These are phyloP conservation scores for Asterella californica DNA, from an alignment of 225 moss, liverwort and hornwort genomes.

Conservation along the genomic window DNA sequence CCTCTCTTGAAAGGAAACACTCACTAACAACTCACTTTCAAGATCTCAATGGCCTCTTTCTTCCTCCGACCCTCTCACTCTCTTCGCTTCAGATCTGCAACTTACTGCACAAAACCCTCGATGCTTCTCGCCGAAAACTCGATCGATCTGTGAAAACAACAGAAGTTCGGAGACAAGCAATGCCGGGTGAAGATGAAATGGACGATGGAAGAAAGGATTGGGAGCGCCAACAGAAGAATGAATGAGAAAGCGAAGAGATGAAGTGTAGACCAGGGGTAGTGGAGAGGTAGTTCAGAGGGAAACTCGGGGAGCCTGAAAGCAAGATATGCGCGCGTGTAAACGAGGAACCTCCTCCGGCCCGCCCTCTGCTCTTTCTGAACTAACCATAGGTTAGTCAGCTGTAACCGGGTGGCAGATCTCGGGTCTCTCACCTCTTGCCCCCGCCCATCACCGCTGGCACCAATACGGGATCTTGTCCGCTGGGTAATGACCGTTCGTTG, in stretches of 20 bases:
- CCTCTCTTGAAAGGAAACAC: not conserved
- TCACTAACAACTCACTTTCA: not conserved
- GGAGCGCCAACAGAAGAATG: constrained; percentile 2
- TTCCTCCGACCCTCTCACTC: not conserved
- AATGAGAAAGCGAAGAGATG: not conserved
- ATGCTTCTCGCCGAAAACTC: not conserved
- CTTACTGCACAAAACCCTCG: not conserved
- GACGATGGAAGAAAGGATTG: not conserved
- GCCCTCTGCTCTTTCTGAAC: not conserved
- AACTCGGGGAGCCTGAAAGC: constrained; percentile 13
- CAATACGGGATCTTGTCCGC: not conserved
- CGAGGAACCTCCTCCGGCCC: constrained; percentile 33
- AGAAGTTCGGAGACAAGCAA: not conserved
- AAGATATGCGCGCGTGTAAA: constrained; percentile 42
- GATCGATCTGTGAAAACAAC: not conserved
- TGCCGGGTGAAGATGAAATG: not conserved
- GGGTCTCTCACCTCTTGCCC: not conserved
- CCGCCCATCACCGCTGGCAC: constrained; percentile 12
- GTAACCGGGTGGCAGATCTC: not conserved
- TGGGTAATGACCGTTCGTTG: constrained; percentile 11
- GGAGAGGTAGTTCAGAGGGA: constrained; percentile 13
- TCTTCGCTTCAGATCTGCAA: constrained; percentile 17
- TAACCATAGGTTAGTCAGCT: not conserved
- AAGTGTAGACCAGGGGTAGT: not conserved
- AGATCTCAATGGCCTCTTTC: not conserved